Evolutionary conservation across 176 grass and related monocot genomes (phyloP), one percentile per base, ranked within the genome.

Genomic region (Eleusine indica): DNA sequence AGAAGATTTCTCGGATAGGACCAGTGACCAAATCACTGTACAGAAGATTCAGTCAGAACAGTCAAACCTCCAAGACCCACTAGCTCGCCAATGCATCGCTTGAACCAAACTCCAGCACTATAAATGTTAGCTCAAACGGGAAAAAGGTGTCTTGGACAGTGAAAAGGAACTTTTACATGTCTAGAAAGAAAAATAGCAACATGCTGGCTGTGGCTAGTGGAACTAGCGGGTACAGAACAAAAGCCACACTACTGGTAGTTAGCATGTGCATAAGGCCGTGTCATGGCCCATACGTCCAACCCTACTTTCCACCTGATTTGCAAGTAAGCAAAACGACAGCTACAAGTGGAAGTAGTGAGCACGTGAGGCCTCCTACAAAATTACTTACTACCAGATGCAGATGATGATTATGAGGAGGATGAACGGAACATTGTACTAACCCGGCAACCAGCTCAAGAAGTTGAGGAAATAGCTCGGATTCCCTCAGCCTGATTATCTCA

Each of bases 381-480:
- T 62, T 53, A 11, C 38, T 62, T 53, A 11, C 38, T 56, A 40
- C 48, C 54, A 80, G 87, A 66, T 73, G 88, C 58, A 82, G 70
- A 52, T 7, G 70, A 52, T 7, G 44, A 47, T 47, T 47, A 47
- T 11, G 16, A 11, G 56, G 82, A 66, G 79, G 76, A 43, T 51
- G 69, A 44, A 86, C 40, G 19, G 76, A 89, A 66, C 54, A 62
- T 68, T 70, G 83, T 75, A 89, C 91, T 88, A 43, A 99, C 96
- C 96, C 89, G 51, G 91, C 89, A 63, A 99, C 89, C 9, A 99
- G 83, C 51, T 96, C 91, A 78, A 99, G 96, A 74, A 99, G 91
- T 81, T 99, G 96, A 68, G 96, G 96, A 35, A 96, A 99, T 40
- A 99, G 89, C 87, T 99, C 93, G 5, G 93, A 89, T 75, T 99